Conservation (phyloP, 805 yeast genomes). For the Spathaspora gorwiae region DNA sequence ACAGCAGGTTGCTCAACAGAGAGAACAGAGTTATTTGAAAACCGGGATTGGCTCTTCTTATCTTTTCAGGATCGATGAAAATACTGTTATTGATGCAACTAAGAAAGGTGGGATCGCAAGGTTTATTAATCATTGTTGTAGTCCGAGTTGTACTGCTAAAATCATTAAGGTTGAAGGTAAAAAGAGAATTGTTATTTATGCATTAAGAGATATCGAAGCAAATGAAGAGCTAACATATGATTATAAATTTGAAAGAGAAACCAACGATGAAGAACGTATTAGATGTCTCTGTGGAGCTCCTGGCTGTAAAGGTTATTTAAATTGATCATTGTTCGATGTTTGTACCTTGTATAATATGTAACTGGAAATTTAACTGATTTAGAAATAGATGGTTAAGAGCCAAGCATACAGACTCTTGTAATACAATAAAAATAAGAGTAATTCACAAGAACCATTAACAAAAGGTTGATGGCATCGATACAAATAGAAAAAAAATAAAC, state of each 20-base stretch:
- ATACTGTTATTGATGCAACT: constrained; percentile 94
- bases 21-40: constrained; percentile 79
- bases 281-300: constrained; percentile 94
- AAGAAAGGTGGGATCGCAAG: constrained; percentile 96
- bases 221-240: constrained; percentile 94
- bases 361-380: not conserved
- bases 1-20: constrained; percentile 88
- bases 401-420: not conserved
- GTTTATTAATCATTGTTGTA: constrained; percentile 95
- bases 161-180: constrained; percentile 92
- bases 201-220: constrained; percentile 79
- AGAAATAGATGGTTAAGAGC: not conserved
- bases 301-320: constrained; percentile 87
- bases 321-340: constrained; percentile 30
- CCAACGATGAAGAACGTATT: constrained; percentile 80
- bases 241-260: constrained; percentile 90
- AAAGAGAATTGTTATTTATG: constrained; percentile 91
- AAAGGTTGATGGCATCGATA: too few species aligned
- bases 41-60: constrained; percentile 96
- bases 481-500: too few species aligned
- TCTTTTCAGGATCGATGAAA: constrained; percentile 86
- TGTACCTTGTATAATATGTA: not conserved
- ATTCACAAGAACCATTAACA: too few species aligned
- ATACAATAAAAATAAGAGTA: not conserved
- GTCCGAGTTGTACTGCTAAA: constrained; percentile 95